Evolutionary conservation across 352 stramenopile genomes (phyloP).

Genomic region (Phytopythium sindhum): DNA sequence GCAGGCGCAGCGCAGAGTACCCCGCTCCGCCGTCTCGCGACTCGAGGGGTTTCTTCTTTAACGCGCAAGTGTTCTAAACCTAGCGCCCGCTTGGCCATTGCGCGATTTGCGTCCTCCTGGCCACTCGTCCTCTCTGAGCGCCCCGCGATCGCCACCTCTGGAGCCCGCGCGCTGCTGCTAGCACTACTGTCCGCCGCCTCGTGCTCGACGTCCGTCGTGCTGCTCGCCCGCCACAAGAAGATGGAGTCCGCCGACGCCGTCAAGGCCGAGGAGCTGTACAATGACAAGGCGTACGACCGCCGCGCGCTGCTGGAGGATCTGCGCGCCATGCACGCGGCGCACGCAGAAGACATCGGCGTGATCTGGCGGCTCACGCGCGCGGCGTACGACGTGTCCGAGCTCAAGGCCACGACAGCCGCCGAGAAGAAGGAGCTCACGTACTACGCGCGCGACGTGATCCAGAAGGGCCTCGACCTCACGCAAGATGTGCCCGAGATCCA

Average conservation of each 20-base stretch:
- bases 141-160: slow-evolving; percentile 5
- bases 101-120: neutral
- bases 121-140: neutral
- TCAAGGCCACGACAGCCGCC: slow-evolving; percentile 46
- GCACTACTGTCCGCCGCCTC: slow-evolving; percentile 14
- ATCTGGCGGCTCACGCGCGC: slow-evolving; percentile 63
- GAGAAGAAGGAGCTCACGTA: slow-evolving; percentile 79
- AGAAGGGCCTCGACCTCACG: slow-evolving; percentile 46
- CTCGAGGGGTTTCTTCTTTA: neutral
- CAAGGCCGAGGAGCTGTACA: slow-evolving; percentile 79
- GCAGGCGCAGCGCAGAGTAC: slow-evolving; percentile 20
- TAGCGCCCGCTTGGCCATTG: neutral
- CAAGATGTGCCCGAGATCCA: slow-evolving; percentile 65
- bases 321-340: slow-evolving; percentile 49
- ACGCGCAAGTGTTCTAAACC: neutral
- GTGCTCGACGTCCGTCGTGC: slow-evolving; percentile 12
- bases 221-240: slow-evolving; percentile 20
- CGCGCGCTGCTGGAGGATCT: slow-evolving; percentile 62
- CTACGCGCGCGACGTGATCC: slow-evolving; percentile 56
- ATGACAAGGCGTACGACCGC: slow-evolving; percentile 69
- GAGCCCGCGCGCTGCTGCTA: slow-evolving; percentile 18
- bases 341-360: slow-evolving; percentile 54
- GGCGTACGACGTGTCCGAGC: slow-evolving; percentile 60
- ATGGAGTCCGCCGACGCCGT: slow-evolving; percentile 66
- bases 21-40: slow-evolving; percentile 17